Percentiles rank a stretch among this genome's conserved stretches.
phyloP scores from a whole-genome alignment of 2,329 filamentous ascomycete genomes.

The Lasiodiplodia theobromae region DNA sequence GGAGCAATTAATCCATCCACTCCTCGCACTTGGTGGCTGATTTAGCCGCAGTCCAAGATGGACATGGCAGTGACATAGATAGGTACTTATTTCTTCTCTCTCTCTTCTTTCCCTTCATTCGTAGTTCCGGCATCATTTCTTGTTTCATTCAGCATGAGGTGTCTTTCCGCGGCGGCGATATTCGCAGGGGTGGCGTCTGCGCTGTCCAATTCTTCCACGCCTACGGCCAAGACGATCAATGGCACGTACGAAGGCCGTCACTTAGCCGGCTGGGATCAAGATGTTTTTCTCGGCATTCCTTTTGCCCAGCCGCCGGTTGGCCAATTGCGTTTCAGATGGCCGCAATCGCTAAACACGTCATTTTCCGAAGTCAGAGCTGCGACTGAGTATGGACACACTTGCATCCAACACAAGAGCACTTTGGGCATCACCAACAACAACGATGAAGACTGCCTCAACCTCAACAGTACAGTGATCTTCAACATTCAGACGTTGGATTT shows the following conservation, averaged over 20 bases:
- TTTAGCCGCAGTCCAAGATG: constrained; percentile 14
- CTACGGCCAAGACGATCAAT: constrained; percentile 25
- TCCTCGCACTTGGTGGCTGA: neutral
- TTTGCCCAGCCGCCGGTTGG: constrained; percentile 46
- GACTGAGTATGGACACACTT: constrained; percentile 50
- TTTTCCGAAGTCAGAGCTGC: constrained; percentile 53
- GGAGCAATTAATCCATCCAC: constrained; percentile 23
- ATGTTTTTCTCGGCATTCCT: constrained; percentile 42
- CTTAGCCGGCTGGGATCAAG: constrained; percentile 30
- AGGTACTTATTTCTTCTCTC: neutral
- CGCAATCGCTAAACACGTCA: constrained; percentile 32
- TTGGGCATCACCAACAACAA: constrained; percentile 22
- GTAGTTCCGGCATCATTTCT: neutral
- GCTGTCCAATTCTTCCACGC: constrained; percentile 19
- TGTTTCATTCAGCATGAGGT: constrained; percentile 1
- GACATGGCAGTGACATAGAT: neutral
- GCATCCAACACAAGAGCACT: constrained; percentile 48
- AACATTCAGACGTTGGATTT: constrained; percentile 60
- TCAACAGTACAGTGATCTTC: constrained; percentile 55
- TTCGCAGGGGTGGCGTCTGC: constrained; percentile 6
- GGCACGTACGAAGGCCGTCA: constrained; percentile 29
- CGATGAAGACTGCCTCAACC: constrained; percentile 57
- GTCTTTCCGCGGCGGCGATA: neutral
- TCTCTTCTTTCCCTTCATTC: neutral
- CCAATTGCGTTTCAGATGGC: constrained; percentile 29